phyloP scores from a whole-genome alignment of 768 basidiomycete genomes.

The Auriscalpium vulgare region DNA sequence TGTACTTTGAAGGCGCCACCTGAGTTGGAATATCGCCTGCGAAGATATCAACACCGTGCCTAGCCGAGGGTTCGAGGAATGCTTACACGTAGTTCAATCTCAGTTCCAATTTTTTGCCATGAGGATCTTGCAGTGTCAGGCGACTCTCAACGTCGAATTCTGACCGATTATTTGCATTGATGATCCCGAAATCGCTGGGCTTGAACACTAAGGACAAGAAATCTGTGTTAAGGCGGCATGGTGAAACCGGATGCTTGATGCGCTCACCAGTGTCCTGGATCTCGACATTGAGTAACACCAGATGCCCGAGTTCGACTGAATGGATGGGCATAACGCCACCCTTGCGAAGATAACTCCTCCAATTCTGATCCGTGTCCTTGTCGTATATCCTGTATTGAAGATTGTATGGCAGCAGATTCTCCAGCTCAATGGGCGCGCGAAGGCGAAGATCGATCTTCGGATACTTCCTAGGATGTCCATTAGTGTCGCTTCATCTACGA shows the following conservation, averaged over 20 bases:
- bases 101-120: constrained; percentile 70
- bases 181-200: constrained; percentile 94
- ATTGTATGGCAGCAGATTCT: constrained; percentile 92
- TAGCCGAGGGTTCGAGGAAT: not conserved
- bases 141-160: constrained; percentile 79
- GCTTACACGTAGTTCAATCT: constrained; percentile 86
- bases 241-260: not conserved
- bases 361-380: constrained; percentile 90
- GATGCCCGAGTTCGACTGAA: constrained; percentile 85
- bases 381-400: constrained; percentile 95
- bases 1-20: constrained; percentile 97
- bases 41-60: not conserved
- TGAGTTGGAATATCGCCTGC: constrained; percentile 73
- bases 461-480: constrained; percentile 46
- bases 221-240: not conserved
- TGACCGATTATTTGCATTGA: constrained; percentile 87
- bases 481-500: not conserved
- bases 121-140: constrained; percentile 64
- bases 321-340: constrained; percentile 97
- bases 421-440: constrained; percentile 89
- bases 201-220: constrained; percentile 56
- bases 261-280: constrained; percentile 81
- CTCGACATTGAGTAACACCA: constrained; percentile 83
- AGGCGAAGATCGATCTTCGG: constrained; percentile 82
- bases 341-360: constrained; percentile 86